Evolutionary conservation across 768 basidiomycete genomes (phyloP).

Genomic region (Rickenella mellea): DNA sequence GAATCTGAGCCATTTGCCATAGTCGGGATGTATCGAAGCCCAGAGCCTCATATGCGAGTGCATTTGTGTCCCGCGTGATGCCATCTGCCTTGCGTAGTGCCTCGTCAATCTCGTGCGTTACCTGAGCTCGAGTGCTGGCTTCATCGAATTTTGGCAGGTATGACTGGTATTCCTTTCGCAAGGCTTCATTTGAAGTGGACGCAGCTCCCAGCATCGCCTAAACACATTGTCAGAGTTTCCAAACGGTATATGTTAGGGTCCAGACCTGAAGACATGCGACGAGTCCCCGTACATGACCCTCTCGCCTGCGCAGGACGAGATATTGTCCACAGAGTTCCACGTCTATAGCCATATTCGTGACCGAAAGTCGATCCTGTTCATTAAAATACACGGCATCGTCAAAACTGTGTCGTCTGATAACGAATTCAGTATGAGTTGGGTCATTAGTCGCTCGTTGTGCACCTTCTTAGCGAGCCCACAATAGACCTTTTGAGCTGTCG

Average conservation of each 20-base stretch:
- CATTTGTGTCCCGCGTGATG: conserved; percentile 51
- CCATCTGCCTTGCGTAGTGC: conserved; percentile 41
- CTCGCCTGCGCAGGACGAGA: conserved; percentile 58
- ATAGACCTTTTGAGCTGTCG: too few relatives aligned
- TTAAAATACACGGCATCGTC: conserved; percentile 48
- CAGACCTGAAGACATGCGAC: conserved; percentile 45
- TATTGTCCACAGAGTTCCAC: conserved; percentile 72
- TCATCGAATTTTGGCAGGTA: conserved; percentile 38
- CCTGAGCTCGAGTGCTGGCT: conserved; percentile 35
- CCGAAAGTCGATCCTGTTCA: conserved; percentile 35
- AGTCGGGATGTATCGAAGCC: conserved; percentile 59
- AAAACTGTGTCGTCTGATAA: conserved; percentile 56
- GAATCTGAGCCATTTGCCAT: conserved; percentile 54
- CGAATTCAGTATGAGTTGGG: too few relatives aligned
- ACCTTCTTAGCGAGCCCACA: too few relatives aligned
- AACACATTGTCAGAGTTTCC: not conserved
- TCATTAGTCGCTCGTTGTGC: too few relatives aligned
- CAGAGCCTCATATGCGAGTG: conserved; percentile 62
- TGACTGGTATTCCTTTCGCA: conserved; percentile 50
- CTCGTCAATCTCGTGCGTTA: conserved; percentile 41
- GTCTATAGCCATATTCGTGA: conserved; percentile 67
- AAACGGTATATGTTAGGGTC: not conserved
- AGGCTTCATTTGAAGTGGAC: conserved; percentile 40
- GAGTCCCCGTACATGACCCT: conserved; percentile 58
- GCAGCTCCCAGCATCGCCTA: not conserved